Conservation (phyloP, 2,329 filamentous ascomycete genomes). For the Cercospora canescens region DNA sequence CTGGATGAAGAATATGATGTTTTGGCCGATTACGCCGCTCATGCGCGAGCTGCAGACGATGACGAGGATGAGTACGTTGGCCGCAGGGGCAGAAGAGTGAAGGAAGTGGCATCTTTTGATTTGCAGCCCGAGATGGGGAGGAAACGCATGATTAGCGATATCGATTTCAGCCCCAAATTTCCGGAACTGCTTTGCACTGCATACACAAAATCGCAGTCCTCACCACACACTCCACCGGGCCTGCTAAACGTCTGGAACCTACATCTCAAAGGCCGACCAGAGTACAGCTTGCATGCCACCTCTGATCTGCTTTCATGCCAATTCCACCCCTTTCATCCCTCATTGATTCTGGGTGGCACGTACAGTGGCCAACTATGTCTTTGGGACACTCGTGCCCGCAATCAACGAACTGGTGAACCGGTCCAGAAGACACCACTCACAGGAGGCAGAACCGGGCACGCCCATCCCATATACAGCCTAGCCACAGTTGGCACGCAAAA, state of each 20-base stretch:
- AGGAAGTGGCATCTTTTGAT: constrained; percentile 89
- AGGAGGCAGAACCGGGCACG: constrained; percentile 76
- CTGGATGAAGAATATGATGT: constrained; percentile 96
- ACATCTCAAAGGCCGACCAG: constrained; percentile 88
- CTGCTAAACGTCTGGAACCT: constrained; percentile 96
- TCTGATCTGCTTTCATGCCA: constrained; percentile 94
- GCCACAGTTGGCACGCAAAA: constrained; percentile 98
- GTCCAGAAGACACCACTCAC: constrained; percentile 96
- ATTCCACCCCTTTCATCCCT: constrained; percentile 98
- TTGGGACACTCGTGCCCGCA: constrained; percentile 89
- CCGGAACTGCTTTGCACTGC: constrained; percentile 89
- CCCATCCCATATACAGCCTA: constrained; percentile 92
- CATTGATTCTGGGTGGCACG: constrained; percentile 90
- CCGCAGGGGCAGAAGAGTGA: constrained; percentile 72
- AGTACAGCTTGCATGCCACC: constrained; percentile 95
- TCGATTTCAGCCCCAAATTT: constrained; percentile 91
- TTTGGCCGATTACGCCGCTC: constrained; percentile 87
- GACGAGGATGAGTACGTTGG: constrained; percentile 68
- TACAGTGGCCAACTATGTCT: constrained; percentile 96
- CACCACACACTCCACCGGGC: constrained; percentile 85
- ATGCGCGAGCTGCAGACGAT: constrained; percentile 71
- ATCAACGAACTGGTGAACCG: constrained; percentile 62
- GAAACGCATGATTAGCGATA: constrained; percentile 95
- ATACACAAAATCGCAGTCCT: constrained; percentile 73
- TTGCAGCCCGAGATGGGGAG: constrained; percentile 82